A percentile compares a stretch with the other conserved stretches of the same genome.
Conservation (phyloP, 345 rosid species). For the Clausena lansium region DNA sequence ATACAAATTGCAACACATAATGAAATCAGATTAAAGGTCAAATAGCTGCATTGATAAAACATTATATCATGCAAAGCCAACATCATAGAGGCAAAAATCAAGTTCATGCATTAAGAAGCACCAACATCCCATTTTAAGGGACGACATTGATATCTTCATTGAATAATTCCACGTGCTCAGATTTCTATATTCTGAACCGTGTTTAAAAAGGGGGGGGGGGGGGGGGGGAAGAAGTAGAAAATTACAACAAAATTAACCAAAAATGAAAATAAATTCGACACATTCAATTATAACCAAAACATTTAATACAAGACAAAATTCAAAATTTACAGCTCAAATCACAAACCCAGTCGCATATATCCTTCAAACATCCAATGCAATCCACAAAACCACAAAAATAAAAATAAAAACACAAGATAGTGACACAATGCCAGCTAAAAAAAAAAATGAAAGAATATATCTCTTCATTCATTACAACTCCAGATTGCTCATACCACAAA, state of each 20-base stretch:
- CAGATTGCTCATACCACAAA: background rate
- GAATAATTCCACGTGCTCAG: slow-evolving; percentile 5
- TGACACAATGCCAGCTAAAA: slow-evolving; percentile 22
- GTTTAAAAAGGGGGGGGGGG: background rate
- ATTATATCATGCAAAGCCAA: background rate
- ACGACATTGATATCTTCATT: slow-evolving; percentile 14
- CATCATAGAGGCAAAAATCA: background rate
- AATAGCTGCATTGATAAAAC: slow-evolving; percentile 8
- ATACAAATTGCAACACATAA: slow-evolving; percentile 11
- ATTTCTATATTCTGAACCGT: slow-evolving; percentile 1
- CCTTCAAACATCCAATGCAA: background rate
- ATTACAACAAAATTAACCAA: slow-evolving; percentile 9
- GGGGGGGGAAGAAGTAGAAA: slow-evolving; percentile 3
- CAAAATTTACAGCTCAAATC: slow-evolving; percentile 18
- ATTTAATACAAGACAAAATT: background rate
- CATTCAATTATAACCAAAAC: background rate
- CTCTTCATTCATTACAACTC: background rate
- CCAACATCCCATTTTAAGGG: slow-evolving; percentile 4
- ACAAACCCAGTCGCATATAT: slow-evolving; percentile 5
- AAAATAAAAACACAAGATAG: background rate
- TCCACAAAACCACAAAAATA: background rate
- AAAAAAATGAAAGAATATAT: background rate
- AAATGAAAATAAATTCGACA: slow-evolving; percentile 8
- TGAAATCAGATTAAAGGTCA: background rate
- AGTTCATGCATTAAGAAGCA: background rate